These are phyloP conservation scores for Sphagnum contortum DNA, from an alignment of 225 moss, liverwort and hornwort species.

Conservation along the genomic window DNA sequence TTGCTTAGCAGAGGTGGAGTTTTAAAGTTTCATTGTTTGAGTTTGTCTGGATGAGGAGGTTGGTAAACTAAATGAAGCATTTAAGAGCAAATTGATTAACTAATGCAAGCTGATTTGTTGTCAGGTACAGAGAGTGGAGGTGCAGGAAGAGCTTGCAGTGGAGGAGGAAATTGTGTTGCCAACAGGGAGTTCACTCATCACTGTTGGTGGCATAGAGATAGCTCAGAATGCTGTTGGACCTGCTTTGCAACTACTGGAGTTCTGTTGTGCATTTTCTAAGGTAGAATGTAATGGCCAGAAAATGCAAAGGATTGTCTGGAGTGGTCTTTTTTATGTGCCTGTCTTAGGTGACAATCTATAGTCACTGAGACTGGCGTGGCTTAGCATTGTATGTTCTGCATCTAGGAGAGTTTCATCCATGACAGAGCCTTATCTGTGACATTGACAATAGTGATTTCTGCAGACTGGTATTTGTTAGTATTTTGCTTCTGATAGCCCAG, in stretches of 20 bases:
- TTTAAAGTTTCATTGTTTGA: too few relatives aligned
- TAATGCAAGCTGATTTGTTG: too few relatives aligned
- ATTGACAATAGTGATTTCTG: background rate
- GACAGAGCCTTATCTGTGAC: background rate
- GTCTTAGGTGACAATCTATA: background rate
- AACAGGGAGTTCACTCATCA: conserved; percentile 29
- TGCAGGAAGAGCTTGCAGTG: conserved; percentile 27
- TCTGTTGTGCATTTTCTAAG: conserved; percentile 55
- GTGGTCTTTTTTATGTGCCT: background rate
- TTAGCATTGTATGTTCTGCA: background rate
- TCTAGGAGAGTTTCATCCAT: background rate
- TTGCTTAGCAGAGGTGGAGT: background rate
- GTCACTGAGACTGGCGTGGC: too few relatives aligned
- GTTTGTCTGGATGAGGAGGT: too few relatives aligned
- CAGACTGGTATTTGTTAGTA: background rate
- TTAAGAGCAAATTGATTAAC: too few relatives aligned
- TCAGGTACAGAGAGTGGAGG: background rate
- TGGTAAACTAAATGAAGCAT: too few relatives aligned
- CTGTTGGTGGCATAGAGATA: conserved; percentile 39
- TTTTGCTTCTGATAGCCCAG: background rate
- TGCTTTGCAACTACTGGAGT: conserved; percentile 70
- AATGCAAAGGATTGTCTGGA: too few relatives aligned
- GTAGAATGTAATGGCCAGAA: conserved; percentile 4
- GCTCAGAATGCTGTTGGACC: conserved; percentile 52
- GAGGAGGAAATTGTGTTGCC: conserved; percentile 46